Conservation (phyloP, 257 asterid species). For the Forsythia suspensa region DNA sequence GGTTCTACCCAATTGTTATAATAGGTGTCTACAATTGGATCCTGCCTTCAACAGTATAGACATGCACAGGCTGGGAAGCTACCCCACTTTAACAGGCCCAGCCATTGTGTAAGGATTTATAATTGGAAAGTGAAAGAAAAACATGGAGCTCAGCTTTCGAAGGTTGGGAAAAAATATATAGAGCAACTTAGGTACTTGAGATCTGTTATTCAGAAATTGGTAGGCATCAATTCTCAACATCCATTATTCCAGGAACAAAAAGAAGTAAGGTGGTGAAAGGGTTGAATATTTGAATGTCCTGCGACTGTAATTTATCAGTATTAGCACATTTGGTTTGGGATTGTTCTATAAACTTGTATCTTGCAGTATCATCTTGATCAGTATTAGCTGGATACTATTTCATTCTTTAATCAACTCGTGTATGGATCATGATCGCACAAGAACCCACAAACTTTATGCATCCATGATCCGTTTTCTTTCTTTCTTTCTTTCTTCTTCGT, state of each 20-base stretch:
- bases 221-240: background rate
- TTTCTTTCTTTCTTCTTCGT: too few relatives aligned
- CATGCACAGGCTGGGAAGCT: background rate
- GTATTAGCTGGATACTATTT: background rate
- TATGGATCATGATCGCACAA: background rate
- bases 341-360: background rate
- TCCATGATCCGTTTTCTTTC: background rate
- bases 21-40: background rate
- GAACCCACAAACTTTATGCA: background rate
- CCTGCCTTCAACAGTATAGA: background rate
- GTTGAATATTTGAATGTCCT: background rate
- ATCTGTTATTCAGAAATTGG: background rate
- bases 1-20: background rate
- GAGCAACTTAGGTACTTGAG: background rate
- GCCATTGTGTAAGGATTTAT: background rate
- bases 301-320: background rate
- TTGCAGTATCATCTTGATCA: background rate
- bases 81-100: background rate
- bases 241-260: background rate
- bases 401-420: background rate
- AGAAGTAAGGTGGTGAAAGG: background rate
- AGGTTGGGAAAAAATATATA: background rate
- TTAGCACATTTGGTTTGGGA: background rate
- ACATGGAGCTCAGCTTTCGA: background rate
- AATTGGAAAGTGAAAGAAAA: background rate